phyloP scores from a whole-genome alignment of 169 alveolate species.

The Fabrea salina region DNA sequence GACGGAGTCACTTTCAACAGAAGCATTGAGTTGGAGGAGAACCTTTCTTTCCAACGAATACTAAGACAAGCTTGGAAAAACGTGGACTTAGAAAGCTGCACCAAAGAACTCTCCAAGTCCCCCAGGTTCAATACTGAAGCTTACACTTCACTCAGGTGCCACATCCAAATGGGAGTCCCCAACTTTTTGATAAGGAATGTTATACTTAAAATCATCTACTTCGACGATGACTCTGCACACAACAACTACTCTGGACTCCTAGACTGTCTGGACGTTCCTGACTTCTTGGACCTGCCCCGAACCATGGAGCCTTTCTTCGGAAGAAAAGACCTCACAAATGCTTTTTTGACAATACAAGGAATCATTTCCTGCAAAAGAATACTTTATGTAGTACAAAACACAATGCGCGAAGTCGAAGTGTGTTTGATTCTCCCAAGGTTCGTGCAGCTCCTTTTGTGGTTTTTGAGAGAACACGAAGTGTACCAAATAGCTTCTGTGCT shows the following conservation, averaged over 20 bases:
- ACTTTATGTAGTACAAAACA: not conserved
- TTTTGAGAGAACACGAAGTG: constrained; percentile 1
- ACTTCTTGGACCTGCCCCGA: not conserved
- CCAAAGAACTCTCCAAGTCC: not conserved
- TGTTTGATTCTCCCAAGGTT: not conserved
- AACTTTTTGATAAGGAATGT: not conserved
- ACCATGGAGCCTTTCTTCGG: not conserved
- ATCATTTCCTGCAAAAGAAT: not conserved
- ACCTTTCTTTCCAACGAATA: not conserved
- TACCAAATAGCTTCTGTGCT: not conserved
- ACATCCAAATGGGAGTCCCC: not conserved
- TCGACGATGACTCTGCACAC: not conserved
- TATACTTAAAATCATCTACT: not conserved
- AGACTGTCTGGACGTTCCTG: not conserved
- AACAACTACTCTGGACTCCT: not conserved
- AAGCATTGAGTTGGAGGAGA: not conserved
- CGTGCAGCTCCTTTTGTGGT: not conserved
- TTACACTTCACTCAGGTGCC: not conserved
- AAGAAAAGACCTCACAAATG: not conserved
- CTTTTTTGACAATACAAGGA: not conserved
- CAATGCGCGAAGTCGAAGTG: not conserved
- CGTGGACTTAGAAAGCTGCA: not conserved
- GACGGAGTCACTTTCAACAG: not conserved
- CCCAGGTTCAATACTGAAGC: not conserved
- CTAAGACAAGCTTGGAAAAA: not conserved